Percentiles rank a stretch among this genome's conserved stretches.
phyloP scores from a whole-genome alignment of 2,329 filamentous ascomycete species.

The Intubia oerlemansii region DNA sequence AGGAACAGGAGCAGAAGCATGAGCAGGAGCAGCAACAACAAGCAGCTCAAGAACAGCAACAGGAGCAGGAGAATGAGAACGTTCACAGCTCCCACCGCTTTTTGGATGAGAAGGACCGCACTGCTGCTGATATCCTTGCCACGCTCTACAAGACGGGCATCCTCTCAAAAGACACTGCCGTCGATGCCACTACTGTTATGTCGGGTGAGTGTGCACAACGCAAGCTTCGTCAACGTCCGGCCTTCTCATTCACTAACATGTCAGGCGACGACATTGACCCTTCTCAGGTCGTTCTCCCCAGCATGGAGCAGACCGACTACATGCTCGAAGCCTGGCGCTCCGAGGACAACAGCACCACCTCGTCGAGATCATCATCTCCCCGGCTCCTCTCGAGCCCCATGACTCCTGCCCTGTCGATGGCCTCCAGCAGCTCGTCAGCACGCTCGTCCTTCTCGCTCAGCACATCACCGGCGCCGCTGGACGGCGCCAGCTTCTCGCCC shows the following conservation, averaged over 20 bases:
- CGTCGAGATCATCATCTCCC: too few relatives aligned
- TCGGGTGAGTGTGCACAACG: neutral
- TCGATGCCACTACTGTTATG: neutral
- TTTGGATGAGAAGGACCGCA: constrained; percentile 6
- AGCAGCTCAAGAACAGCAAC: too few relatives aligned
- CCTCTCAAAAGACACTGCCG: neutral
- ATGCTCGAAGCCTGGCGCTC: constrained; percentile 7
- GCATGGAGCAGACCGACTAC: constrained; percentile 7
- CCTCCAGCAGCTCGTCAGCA: neutral
- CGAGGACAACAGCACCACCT: too few relatives aligned
- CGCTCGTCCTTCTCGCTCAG: constrained; percentile 5
- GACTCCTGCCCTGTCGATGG: constrained; percentile 2
- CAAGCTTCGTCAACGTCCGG: too few relatives aligned
- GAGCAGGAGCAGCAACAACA: too few relatives aligned
- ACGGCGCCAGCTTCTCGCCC: neutral
- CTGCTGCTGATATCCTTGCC: constrained; percentile 6
- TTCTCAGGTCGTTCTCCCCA: constrained; percentile 4
- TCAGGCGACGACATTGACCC: neutral
- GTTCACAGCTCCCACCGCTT: constrained; percentile 1
- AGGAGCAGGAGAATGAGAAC: too few relatives aligned
- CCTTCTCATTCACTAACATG: neutral
- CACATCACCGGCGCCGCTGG: neutral
- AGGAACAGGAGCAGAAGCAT: too few relatives aligned
- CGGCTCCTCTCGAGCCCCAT: constrained; percentile 1
- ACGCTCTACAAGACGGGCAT: constrained; percentile 4